phyloP scores from a whole-genome alignment of 495 filamentous ascomycete species.

The Aspergillus indologenus region DNA sequence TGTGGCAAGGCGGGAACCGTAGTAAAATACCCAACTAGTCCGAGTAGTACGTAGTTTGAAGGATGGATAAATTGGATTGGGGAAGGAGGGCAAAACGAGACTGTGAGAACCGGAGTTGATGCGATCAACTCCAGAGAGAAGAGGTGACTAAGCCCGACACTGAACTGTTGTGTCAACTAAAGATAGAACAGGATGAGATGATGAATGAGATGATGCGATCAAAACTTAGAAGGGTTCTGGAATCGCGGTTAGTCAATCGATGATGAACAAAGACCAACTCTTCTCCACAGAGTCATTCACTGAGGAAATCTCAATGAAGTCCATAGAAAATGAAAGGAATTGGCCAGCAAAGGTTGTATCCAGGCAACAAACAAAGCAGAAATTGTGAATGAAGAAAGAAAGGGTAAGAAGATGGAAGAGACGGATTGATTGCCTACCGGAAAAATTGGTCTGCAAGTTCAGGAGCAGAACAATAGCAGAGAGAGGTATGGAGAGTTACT shows the following conservation, averaged over 20 bases:
- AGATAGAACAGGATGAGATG: background rate
- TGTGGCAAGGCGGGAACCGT: constrained; percentile 7
- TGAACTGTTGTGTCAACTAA: background rate
- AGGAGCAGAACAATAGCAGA: too few species aligned
- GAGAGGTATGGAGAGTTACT: background rate
- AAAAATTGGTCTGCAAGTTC: too few species aligned
- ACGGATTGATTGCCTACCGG: background rate
- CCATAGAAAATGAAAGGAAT: background rate
- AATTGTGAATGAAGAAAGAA: background rate
- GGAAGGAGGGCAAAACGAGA: constrained; percentile 1
- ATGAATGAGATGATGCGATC: background rate
- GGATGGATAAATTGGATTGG: background rate
- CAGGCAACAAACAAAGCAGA: background rate
- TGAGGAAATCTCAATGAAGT: too few species aligned
- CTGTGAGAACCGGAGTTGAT: constrained; percentile 20
- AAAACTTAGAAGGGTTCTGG: too few species aligned
- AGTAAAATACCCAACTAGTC: background rate
- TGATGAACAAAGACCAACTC: too few species aligned
- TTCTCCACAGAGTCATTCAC: too few species aligned
- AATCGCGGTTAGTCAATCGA: too few species aligned
- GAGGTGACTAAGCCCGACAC: constrained; percentile 20
- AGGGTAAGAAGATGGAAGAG: background rate
- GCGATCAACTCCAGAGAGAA: constrained; percentile 10
- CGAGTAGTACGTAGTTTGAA: background rate
- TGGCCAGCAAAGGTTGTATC: too few species aligned